These are phyloP conservation scores for Tetrahymena elliotti DNA, from an alignment of 73 alveolate genomes.

Conservation along the genomic window DNA sequence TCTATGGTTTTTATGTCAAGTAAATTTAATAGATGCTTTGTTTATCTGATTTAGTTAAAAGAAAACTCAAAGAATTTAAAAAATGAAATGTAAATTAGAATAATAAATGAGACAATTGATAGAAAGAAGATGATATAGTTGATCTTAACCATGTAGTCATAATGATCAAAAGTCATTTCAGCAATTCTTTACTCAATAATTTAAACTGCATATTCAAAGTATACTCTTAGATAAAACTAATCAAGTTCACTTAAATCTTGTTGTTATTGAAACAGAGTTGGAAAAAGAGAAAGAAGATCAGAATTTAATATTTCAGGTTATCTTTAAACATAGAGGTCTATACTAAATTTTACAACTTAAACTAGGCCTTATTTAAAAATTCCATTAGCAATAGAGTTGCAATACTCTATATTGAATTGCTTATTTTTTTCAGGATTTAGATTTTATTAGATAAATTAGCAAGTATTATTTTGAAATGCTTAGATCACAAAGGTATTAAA, in stretches of 20 bases:
- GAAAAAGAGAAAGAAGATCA: background rate
- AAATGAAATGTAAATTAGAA: background rate
- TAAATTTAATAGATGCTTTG: background rate
- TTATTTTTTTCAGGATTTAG: background rate
- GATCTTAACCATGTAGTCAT: background rate
- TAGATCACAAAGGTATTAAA: background rate
- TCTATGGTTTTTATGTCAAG: background rate
- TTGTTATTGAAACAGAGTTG: background rate
- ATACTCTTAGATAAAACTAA: background rate
- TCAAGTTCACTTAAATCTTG: background rate
- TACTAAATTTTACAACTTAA: background rate
- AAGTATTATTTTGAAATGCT: background rate
- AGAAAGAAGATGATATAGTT: too few relatives aligned
- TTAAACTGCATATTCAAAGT: background rate
- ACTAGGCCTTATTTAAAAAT: background rate
- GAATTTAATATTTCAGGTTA: background rate
- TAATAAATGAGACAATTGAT: background rate
- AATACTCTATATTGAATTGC: background rate
- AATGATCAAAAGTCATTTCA: background rate
- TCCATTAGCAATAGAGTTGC: background rate
- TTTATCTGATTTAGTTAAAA: background rate
- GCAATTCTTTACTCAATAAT: background rate
- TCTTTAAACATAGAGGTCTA: background rate
- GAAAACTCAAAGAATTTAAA: background rate
- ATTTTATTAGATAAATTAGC: background rate